Evolutionary conservation across 2,329 filamentous ascomycete genomes (phyloP).

Genomic region (Colletotrichum godetiae): DNA sequence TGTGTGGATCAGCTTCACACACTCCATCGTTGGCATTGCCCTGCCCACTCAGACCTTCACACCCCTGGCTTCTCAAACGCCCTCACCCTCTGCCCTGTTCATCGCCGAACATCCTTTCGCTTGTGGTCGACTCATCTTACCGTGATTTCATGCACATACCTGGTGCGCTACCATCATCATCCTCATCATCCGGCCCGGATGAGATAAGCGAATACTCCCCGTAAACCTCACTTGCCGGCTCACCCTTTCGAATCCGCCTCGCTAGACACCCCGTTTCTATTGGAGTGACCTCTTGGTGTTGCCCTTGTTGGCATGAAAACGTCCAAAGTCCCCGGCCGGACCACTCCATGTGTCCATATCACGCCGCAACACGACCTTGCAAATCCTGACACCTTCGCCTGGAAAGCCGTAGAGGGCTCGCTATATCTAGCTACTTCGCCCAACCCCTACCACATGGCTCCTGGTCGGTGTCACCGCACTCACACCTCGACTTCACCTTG

Average conservation of each 20-base stretch:
- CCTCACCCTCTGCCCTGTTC: background rate
- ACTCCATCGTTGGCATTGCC: background rate
- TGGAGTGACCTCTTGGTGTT: constrained; percentile 7
- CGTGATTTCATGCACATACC: background rate
- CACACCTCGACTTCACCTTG: constrained; percentile 14
- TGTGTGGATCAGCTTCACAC: background rate
- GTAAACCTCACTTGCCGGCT: background rate
- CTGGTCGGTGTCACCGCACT: constrained; percentile 18
- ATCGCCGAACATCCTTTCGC: background rate
- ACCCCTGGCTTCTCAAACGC: background rate
- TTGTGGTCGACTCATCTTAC: background rate
- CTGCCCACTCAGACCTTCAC: background rate
- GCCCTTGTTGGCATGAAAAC: constrained; percentile 5
- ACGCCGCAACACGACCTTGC: background rate
- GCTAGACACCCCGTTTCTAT: constrained; percentile 17
- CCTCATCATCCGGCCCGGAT: background rate
- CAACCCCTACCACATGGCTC: constrained; percentile 25
- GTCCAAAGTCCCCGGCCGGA: background rate
- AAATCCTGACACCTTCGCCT: background rate
- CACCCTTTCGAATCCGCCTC: background rate
- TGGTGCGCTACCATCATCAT: background rate
- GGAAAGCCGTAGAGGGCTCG: constrained; percentile 2
- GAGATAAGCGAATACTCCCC: background rate
- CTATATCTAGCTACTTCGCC: constrained; percentile 28
- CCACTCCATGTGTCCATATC: background rate